Conservation (phyloP, 495 filamentous ascomycete species). For the Pseudevernia furfuracea region DNA sequence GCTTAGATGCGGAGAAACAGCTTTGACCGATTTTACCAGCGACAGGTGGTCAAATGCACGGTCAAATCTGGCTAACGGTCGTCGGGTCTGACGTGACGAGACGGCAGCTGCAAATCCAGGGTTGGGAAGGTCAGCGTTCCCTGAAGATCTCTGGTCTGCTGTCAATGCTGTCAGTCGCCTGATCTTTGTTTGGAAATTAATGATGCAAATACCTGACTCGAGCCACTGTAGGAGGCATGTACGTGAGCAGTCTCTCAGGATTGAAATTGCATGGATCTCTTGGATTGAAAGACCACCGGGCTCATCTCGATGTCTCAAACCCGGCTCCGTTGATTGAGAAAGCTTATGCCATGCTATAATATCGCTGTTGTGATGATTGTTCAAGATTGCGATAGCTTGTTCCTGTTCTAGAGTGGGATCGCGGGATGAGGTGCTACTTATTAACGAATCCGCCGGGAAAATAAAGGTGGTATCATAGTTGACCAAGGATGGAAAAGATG, state of each 20-base stretch:
- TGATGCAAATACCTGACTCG: not conserved
- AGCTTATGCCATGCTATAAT: conserved; percentile 7
- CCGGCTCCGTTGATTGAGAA: conserved; percentile 7
- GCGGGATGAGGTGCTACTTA: not conserved
- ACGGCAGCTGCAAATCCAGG: not conserved
- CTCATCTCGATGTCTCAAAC: not conserved
- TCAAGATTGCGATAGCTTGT: not conserved
- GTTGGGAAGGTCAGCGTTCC: not conserved
- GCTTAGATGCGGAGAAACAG: not conserved
- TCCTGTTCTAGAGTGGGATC: conserved; percentile 4
- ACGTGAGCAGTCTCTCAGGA: conserved; percentile 5
- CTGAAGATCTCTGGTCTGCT: not conserved
- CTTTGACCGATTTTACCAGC: not conserved
- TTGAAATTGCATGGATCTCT: conserved; percentile 2
- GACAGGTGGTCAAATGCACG: not conserved
- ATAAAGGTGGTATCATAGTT: not conserved
- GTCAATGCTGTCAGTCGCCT: not conserved
- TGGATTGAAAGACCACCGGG: conserved; percentile 1
- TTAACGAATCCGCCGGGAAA: not conserved
- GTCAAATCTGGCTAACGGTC: not conserved
- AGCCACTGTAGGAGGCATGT: not conserved
- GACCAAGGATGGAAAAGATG: not conserved
- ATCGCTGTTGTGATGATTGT: not conserved
- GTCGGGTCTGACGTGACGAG: not conserved
- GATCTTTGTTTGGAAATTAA: not conserved